Conservation (phyloP, 345 rosid genomes). For the Cardamine chenopodiifolia region DNA sequence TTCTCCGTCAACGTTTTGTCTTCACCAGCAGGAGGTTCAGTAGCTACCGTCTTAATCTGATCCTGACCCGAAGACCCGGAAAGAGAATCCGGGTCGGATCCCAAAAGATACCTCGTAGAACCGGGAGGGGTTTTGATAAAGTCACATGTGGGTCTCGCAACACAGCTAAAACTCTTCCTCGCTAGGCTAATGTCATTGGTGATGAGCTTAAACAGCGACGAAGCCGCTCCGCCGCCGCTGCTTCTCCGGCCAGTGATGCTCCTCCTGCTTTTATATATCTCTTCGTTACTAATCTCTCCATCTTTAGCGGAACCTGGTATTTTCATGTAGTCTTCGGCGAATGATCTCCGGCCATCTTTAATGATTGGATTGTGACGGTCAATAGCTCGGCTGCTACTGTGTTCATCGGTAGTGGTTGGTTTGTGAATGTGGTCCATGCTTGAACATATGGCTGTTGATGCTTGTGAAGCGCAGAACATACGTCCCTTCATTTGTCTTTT, state of each 20-base stretch:
- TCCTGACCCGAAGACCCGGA: slow-evolving; percentile 53
- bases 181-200: slow-evolving; percentile 27
- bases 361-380: slow-evolving; percentile 90
- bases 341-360: slow-evolving; percentile 53
- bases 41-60: slow-evolving; percentile 36
- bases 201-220: slow-evolving; percentile 37
- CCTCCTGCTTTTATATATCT: slow-evolving; percentile 34
- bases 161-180: slow-evolving; percentile 51
- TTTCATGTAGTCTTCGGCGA: slow-evolving; percentile 40
- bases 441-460: slow-evolving; percentile 85
- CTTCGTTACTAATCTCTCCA: slow-evolving; percentile 27
- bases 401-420: slow-evolving; percentile 41
- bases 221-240: slow-evolving; percentile 16
- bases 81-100: slow-evolving; percentile 45
- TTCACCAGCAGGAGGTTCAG: slow-evolving; percentile 2
- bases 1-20: slow-evolving; percentile 15
- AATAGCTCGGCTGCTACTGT: slow-evolving; percentile 58
- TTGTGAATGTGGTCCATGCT: slow-evolving; percentile 51
- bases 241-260: slow-evolving; percentile 35
- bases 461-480: slow-evolving; percentile 65
- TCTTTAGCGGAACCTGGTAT: slow-evolving; percentile 29
- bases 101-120: slow-evolving; percentile 71
- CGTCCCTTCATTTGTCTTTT: slow-evolving; percentile 28
- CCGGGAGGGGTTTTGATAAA: slow-evolving; percentile 61
- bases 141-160: slow-evolving; percentile 43